Percentiles rank a stretch among this genome's conserved stretches.
Conservation (phyloP, 2,329 filamentous ascomycete genomes). For the Penicillium corylophilum region DNA sequence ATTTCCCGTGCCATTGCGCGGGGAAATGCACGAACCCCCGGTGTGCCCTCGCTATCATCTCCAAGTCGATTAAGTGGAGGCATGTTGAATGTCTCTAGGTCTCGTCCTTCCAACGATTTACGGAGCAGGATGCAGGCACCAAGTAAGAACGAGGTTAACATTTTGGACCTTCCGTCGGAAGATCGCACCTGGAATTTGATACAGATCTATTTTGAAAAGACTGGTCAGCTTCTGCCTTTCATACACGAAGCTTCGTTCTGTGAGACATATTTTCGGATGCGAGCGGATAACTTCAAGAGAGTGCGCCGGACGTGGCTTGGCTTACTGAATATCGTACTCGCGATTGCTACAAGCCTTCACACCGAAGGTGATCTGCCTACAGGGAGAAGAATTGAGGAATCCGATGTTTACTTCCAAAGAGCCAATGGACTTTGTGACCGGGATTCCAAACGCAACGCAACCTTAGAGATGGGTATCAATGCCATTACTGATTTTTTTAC, state of each 20-base stretch:
- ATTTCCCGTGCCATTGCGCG: slow-evolving; percentile 16
- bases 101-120: slow-evolving; percentile 5
- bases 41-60: not conserved
- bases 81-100: slow-evolving; percentile 16
- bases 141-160: slow-evolving; percentile 6
- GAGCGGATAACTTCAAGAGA: slow-evolving; percentile 18
- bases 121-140: not conserved
- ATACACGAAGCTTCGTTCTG: slow-evolving; percentile 27
- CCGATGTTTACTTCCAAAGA: slow-evolving; percentile 21
- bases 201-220: slow-evolving; percentile 23
- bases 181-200: slow-evolving; percentile 20
- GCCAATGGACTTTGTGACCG: slow-evolving; percentile 20
- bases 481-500: not conserved
- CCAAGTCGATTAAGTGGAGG: slow-evolving; percentile 6
- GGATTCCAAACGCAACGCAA: slow-evolving; percentile 17
- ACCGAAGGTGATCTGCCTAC: slow-evolving; percentile 9
- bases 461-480: slow-evolving; percentile 22
- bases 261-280: slow-evolving; percentile 25
- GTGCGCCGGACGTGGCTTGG: slow-evolving; percentile 33
- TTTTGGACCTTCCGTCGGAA: slow-evolving; percentile 16
- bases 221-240: slow-evolving; percentile 31
- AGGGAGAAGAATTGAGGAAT: slow-evolving; percentile 15
- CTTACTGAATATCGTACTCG: slow-evolving; percentile 31
- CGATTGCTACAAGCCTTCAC: slow-evolving; percentile 25
- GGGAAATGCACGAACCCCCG: slow-evolving; percentile 1